Percentiles rank a stretch among this genome's conserved stretches.
phyloP scores from a whole-genome alignment of 768 basidiomycete genomes.

The Tricholoma sp. region DNA sequence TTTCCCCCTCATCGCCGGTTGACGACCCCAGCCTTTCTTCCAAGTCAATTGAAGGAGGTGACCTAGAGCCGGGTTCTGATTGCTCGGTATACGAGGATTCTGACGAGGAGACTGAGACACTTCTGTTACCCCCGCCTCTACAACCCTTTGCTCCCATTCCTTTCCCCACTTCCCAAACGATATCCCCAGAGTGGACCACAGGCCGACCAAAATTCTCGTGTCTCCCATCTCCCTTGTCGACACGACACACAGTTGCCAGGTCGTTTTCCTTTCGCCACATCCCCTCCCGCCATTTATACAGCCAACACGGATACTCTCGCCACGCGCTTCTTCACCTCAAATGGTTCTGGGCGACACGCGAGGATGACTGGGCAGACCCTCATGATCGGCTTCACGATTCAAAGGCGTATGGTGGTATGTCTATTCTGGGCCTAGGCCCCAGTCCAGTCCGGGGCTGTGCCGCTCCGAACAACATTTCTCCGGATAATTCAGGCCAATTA shows the following conservation, averaged over 20 bases:
- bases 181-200: conserved; percentile 19
- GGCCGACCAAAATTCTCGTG: conserved; percentile 29
- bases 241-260: conserved; percentile 18
- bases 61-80: conserved; percentile 20
- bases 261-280: conserved; percentile 14
- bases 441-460: conserved; percentile 11
- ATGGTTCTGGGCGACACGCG: conserved; percentile 55
- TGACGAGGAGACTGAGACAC: conserved; percentile 15
- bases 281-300: conserved; percentile 37
- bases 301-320: conserved; percentile 59
- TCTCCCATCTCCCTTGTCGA: conserved; percentile 35
- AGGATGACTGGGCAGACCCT: conserved; percentile 45
- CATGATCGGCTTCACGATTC: conserved; percentile 16
- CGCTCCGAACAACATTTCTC: conserved; percentile 6
- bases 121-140: conserved; percentile 9
- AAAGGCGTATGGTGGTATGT: conserved; percentile 25
- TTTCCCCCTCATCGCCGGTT: not conserved
- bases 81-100: conserved; percentile 18
- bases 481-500: conserved; percentile 15
- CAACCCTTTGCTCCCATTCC: conserved; percentile 15
- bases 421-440: conserved; percentile 8
- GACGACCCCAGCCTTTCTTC: conserved; percentile 10
- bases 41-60: conserved; percentile 17
- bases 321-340: conserved; percentile 56
- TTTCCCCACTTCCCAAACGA: not conserved